A percentile compares a stretch with the other conserved stretches of the same genome.
These are phyloP conservation scores for Aspergillus baeticus DNA, from an alignment of 495 filamentous ascomycete species.

Conservation along the genomic window DNA sequence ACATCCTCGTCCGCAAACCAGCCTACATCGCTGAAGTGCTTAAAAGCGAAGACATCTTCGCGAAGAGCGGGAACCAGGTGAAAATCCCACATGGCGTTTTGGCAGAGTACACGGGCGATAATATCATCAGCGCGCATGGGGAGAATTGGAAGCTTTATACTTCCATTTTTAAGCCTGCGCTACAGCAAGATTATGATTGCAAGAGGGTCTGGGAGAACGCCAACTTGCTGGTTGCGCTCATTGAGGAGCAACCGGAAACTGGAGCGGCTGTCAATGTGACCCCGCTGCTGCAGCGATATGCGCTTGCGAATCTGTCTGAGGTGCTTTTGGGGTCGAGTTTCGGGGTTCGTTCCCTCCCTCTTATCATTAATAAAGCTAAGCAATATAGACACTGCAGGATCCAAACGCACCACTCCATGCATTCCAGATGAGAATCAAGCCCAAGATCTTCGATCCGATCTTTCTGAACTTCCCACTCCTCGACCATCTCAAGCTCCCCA, in stretches of 20 bases:
- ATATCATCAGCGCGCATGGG: constrained; percentile 21
- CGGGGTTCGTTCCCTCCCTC: background rate
- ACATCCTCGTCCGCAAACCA: constrained; percentile 23
- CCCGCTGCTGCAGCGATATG: constrained; percentile 8
- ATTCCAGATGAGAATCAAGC: background rate
- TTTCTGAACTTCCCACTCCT: constrained; percentile 38
- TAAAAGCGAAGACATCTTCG: constrained; percentile 34
- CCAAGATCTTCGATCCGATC: constrained; percentile 35
- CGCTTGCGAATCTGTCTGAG: constrained; percentile 3
- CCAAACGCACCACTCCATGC: background rate
- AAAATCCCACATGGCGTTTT: constrained; percentile 35
- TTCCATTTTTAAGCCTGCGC: constrained; percentile 23
- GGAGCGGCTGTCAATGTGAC: background rate
- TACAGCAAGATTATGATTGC: constrained; percentile 1
- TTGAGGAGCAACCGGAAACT: background rate
- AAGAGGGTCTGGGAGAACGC: background rate
- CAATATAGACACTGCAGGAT: background rate
- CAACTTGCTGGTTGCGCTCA: background rate
- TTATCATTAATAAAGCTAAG: background rate
- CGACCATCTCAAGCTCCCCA: constrained; percentile 17
- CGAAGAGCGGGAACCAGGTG: constrained; percentile 37
- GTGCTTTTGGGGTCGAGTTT: background rate
- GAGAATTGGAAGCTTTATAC: constrained; percentile 21
- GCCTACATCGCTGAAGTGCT: constrained; percentile 33
- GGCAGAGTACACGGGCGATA: constrained; percentile 24